Evolutionary conservation across 805 yeast genomes (phyloP).

Genomic region (Zygosaccharomyces gambellarensis): DNA sequence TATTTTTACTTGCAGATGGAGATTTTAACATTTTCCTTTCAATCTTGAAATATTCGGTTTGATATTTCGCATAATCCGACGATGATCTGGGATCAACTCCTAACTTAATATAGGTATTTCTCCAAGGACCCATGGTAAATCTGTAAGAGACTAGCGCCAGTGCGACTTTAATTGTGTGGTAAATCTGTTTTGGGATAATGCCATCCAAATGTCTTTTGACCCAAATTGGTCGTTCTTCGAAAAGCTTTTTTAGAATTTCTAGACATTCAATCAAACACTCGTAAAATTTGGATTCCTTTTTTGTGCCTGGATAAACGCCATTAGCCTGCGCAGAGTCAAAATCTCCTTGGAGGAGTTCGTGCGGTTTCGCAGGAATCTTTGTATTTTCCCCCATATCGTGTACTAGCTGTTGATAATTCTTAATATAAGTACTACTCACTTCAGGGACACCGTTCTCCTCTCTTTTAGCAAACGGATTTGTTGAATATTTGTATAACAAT

Average conservation of each 20-base stretch:
- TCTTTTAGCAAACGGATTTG: slow-evolving; percentile 56
- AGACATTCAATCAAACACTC: slow-evolving; percentile 30
- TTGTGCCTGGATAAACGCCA: slow-evolving; percentile 34
- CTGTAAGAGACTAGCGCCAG: slow-evolving; percentile 80
- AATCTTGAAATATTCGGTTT: slow-evolving; percentile 72
- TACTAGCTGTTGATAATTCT: slow-evolving; percentile 42
- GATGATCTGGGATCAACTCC: slow-evolving; percentile 74
- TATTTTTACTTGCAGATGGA: slow-evolving; percentile 28
- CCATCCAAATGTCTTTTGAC: slow-evolving; percentile 64
- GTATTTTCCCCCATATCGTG: slow-evolving; percentile 43
- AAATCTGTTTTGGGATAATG: slow-evolving; percentile 44
- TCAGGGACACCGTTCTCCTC: slow-evolving; percentile 51
- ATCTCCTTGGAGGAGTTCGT: slow-evolving; percentile 46
- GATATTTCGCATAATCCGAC: slow-evolving; percentile 54
- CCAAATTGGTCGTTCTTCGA: slow-evolving; percentile 78
- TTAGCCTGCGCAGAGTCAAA: slow-evolving; percentile 35
- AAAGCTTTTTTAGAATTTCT: slow-evolving; percentile 39
- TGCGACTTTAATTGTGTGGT: slow-evolving; percentile 57
- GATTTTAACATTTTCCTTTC: slow-evolving; percentile 28
- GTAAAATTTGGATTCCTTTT: slow-evolving; percentile 32
- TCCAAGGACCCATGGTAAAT: slow-evolving; percentile 90
- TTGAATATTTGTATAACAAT: slow-evolving; percentile 68
- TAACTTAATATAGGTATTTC: slow-evolving; percentile 72
- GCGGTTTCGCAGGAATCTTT: slow-evolving; percentile 46
- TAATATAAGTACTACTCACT: slow-evolving; percentile 40